Percentiles rank a stretch among this genome's conserved stretches.
These are phyloP conservation scores for Lojkania enalia DNA, from an alignment of 2,329 filamentous ascomycete species.

Conservation along the genomic window DNA sequence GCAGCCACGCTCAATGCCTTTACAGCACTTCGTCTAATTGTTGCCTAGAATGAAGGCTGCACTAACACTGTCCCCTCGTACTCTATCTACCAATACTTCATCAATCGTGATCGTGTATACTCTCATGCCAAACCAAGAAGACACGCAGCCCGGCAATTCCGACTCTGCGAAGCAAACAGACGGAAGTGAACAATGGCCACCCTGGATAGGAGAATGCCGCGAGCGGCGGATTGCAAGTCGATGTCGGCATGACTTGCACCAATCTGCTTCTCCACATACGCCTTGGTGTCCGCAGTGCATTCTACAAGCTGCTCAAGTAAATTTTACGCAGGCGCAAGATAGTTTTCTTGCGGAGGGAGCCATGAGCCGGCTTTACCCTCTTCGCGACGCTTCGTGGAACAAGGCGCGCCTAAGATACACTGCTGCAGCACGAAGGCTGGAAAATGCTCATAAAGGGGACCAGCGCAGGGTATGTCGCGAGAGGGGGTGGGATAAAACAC, in stretches of 20 bases:
- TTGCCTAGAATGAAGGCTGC: no score
- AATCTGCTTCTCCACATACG: conserved; percentile 20
- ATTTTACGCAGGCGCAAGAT: conserved; percentile 16
- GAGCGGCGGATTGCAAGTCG: conserved; percentile 19
- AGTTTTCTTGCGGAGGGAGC: conserved; percentile 21
- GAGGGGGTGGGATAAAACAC: not conserved
- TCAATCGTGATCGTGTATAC: no score
- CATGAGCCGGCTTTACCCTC: conserved; percentile 8
- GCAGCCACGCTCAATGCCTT: no score
- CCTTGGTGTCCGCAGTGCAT: conserved; percentile 25
- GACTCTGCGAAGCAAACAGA: no score
- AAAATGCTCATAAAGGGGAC: not conserved
- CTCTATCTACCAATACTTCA: no score
- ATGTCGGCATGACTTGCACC: conserved; percentile 30
- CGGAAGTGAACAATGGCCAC: not conserved
- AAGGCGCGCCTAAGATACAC: conserved; percentile 20
- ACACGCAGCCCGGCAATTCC: no score
- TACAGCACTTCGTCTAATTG: no score
- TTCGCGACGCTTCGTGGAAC: conserved; percentile 25
- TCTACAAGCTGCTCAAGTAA: conserved; percentile 16
- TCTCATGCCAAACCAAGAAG: no score
- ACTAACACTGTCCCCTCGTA: no score
- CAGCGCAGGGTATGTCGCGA: not conserved
- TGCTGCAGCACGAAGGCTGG: not conserved
- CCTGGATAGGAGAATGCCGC: no score